A percentile compares a stretch with the other conserved stretches of the same genome.
Conservation (phyloP, 108 stramenopile species). For the Seminavis robusta region DNA sequence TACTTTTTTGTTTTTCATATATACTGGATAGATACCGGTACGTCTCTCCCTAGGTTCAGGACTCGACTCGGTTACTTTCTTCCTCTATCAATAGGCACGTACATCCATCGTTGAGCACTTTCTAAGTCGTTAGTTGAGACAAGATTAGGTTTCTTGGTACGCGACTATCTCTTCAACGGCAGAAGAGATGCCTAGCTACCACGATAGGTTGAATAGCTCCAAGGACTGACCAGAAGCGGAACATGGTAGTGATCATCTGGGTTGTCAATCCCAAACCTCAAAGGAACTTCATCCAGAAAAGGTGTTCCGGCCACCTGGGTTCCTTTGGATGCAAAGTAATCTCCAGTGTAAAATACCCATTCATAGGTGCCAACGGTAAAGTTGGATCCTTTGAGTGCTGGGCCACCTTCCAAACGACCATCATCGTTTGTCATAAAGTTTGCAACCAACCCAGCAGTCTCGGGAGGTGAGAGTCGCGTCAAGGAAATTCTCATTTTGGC, state of each 20-base stretch:
- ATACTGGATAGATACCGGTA: too few relatives aligned
- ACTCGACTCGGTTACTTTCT: too few relatives aligned
- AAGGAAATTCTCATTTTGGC: constrained; percentile 75
- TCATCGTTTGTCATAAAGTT: constrained; percentile 79
- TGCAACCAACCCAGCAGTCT: constrained; percentile 43
- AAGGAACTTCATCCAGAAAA: constrained; percentile 78
- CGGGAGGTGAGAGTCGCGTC: constrained; percentile 40
- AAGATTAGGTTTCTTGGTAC: too few relatives aligned
- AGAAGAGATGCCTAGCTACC: constrained; percentile 54
- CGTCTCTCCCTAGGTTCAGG: too few relatives aligned
- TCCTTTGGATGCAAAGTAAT: constrained; percentile 80
- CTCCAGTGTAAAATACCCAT: constrained; percentile 79
- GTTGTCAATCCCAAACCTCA: constrained; percentile 90
- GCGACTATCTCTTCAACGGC: too few relatives aligned
- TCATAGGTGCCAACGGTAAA: constrained; percentile 78
- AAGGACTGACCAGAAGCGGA: constrained; percentile 84
- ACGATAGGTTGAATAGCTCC: constrained; percentile 86
- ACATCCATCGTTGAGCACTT: too few relatives aligned
- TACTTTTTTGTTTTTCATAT: too few relatives aligned
- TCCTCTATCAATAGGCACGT: too few relatives aligned
- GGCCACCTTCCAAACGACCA: constrained; percentile 72
- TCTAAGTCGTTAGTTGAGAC: too few relatives aligned
- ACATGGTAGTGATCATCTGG: constrained; percentile 93
- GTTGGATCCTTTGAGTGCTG: constrained; percentile 61
- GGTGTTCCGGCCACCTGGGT: constrained; percentile 62